A percentile compares a stretch with the other conserved stretches of the same genome.
Evolutionary conservation across 2,329 filamentous ascomycete genomes (phyloP).

Genomic region (Claviceps quebecensis): DNA sequence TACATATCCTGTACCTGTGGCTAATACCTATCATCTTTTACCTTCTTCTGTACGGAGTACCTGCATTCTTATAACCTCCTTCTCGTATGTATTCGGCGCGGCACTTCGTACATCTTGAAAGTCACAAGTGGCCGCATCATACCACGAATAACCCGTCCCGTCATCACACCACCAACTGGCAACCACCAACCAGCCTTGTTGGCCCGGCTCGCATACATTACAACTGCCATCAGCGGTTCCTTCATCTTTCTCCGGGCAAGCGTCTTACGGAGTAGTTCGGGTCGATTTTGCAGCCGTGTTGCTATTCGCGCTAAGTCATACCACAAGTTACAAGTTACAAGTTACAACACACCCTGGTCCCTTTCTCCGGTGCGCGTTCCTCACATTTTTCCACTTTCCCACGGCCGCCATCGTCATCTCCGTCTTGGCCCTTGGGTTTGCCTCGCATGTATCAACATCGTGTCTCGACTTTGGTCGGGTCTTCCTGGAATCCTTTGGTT

Average conservation of each 20-base stretch:
- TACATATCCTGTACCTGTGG: no score
- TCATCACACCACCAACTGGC: no score
- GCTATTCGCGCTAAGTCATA: no score
- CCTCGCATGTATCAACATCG: slow-evolving; percentile 10
- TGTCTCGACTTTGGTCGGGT: slow-evolving; percentile 7
- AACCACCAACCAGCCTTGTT: no score
- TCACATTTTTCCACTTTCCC: slow-evolving; percentile 2
- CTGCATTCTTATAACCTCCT: not conserved
- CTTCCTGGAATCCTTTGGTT: slow-evolving; percentile 2
- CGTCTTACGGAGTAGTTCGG: slow-evolving; percentile 1
- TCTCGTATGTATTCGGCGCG: not conserved
- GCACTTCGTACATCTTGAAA: no score
- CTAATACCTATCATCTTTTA: no score
- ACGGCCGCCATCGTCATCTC: slow-evolving; percentile 1
- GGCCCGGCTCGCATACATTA: not conserved
- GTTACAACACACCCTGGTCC: slow-evolving; percentile 5
- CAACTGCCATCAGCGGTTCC: slow-evolving; percentile 1
- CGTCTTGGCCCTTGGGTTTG: slow-evolving; percentile 5
- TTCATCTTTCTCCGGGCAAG: not conserved
- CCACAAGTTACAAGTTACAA: slow-evolving; percentile 1
- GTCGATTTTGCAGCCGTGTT: slow-evolving; percentile 1
- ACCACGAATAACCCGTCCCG: not conserved
- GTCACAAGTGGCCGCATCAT: not conserved
- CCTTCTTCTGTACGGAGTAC: no score
- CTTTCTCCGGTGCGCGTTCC: not conserved